phyloP scores from a whole-genome alignment of 495 filamentous ascomycete genomes.

The Xylaria nigripes region DNA sequence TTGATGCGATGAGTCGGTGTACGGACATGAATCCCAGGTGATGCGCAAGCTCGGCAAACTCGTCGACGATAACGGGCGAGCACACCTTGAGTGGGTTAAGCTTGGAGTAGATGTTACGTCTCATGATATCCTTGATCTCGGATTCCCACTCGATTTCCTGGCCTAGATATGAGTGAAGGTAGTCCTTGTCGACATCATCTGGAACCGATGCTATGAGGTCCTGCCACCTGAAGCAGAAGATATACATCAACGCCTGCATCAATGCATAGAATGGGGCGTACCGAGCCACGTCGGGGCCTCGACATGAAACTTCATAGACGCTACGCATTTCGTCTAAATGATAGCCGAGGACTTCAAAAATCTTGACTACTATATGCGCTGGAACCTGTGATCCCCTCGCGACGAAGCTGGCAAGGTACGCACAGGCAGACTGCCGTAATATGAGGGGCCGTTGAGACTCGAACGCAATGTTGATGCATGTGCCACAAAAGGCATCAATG shows the following conservation, averaged over 20 bases:
- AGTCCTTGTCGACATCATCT: slow-evolving; percentile 44
- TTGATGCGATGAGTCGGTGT: slow-evolving; percentile 77
- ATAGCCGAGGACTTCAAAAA: slow-evolving; percentile 64
- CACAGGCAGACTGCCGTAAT: slow-evolving; percentile 70
- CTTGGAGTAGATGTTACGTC: slow-evolving; percentile 67
- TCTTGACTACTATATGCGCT: slow-evolving; percentile 62
- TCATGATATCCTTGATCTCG: slow-evolving; percentile 61
- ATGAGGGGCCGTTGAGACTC: slow-evolving; percentile 53
- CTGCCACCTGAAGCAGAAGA: slow-evolving; percentile 97
- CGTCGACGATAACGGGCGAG: slow-evolving; percentile 79
- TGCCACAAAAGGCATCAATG: slow-evolving; percentile 72
- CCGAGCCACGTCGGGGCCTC: slow-evolving; percentile 72
- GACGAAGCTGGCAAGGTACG: slow-evolving; percentile 92
- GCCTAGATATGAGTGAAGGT: slow-evolving; percentile 45
- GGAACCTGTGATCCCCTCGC: slow-evolving; percentile 76
- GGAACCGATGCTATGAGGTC: slow-evolving; percentile 60
- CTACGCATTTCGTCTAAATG: slow-evolving; percentile 62
- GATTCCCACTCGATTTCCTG: slow-evolving; percentile 66
- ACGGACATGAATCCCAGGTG: slow-evolving; percentile 83
- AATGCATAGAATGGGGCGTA: slow-evolving; percentile 82
- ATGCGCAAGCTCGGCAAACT: slow-evolving; percentile 80
- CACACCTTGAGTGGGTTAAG: slow-evolving; percentile 96
- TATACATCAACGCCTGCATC: slow-evolving; percentile 82
- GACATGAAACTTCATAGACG: slow-evolving; percentile 57
- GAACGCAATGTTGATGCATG: slow-evolving; percentile 48